These are phyloP conservation scores for Rhizopogon vulgaris DNA, from an alignment of 768 basidiomycete species.

Conservation along the genomic window DNA sequence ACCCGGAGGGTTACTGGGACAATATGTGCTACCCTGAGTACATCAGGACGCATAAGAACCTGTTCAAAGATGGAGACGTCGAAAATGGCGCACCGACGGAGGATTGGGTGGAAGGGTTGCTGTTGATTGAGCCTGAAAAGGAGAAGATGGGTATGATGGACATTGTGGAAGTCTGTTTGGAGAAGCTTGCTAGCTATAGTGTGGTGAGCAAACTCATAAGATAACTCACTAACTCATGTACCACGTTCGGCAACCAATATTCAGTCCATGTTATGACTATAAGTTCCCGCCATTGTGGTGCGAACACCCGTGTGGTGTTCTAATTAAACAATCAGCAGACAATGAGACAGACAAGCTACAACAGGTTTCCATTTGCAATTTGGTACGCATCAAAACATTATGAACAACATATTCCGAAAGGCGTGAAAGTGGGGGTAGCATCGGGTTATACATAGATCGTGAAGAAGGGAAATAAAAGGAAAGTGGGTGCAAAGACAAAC, in stretches of 20 bases:
- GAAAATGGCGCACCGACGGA: constrained; percentile 52
- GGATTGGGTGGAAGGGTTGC: constrained; percentile 43
- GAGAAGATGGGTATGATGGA: constrained; percentile 52
- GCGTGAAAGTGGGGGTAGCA: constrained; percentile 3
- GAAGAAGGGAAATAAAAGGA: constrained; percentile 3
- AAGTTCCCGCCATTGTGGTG: too few relatives aligned
- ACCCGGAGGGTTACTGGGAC: constrained; percentile 88
- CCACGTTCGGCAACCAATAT: too few relatives aligned
- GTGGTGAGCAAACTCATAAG: too few relatives aligned
- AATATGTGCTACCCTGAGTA: constrained; percentile 94
- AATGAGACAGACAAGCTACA: constrained; percentile 11
- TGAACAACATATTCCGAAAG: constrained; percentile 7
- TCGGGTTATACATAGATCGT: constrained; percentile 13
- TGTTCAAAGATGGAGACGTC: constrained; percentile 72
- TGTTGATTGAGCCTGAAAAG: constrained; percentile 52
- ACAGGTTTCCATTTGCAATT: constrained; percentile 9
- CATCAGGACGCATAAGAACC: constrained; percentile 63
- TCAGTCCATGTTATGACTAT: too few relatives aligned
- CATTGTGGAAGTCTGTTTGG: constrained; percentile 51
- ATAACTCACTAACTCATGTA: too few relatives aligned
- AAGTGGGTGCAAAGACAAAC: not conserved
- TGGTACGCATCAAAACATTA: constrained; percentile 10
- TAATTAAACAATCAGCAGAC: not conserved
- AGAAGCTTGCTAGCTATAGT: constrained; percentile 28
- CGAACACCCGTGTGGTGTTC: not conserved